Evolutionary conservation across 345 rosid species (phyloP).

Genomic region (Combretum micranthum): DNA sequence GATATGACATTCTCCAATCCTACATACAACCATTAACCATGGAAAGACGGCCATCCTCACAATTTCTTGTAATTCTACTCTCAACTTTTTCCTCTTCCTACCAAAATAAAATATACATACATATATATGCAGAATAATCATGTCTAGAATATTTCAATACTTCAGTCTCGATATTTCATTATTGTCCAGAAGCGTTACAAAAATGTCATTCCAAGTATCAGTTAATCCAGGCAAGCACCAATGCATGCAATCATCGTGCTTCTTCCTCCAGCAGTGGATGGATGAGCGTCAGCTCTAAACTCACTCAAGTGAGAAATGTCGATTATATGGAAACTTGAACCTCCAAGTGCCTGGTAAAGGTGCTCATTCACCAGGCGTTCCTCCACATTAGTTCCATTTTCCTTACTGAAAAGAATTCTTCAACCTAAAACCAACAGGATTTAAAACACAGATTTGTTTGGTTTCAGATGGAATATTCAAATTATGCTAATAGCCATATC

Average conservation of each 20-base stretch:
- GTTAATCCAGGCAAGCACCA: slow-evolving; percentile 96
- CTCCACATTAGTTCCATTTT: slow-evolving; percentile 78
- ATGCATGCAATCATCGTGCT: slow-evolving; percentile 89
- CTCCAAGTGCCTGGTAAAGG: slow-evolving; percentile 38
- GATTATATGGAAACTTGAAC: slow-evolving; percentile 53
- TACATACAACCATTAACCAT: background rate
- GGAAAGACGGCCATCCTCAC: background rate
- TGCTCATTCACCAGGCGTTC: slow-evolving; percentile 61
- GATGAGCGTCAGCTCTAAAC: slow-evolving; percentile 93
- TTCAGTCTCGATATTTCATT: slow-evolving; percentile 18
- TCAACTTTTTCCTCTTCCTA: no score
- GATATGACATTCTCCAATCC: no score
- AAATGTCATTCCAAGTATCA: slow-evolving; percentile 80
- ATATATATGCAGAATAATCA: no score
- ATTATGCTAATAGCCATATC: background rate
- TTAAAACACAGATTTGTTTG: background rate
- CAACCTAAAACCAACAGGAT: slow-evolving; percentile 33
- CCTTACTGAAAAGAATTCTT: slow-evolving; percentile 56
- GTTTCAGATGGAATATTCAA: background rate
- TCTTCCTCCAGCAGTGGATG: slow-evolving; percentile 81
- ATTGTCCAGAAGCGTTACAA: slow-evolving; percentile 26
- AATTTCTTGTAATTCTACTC: no score
- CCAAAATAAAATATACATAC: no score
- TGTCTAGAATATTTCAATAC: slow-evolving; percentile 3
- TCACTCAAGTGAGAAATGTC: slow-evolving; percentile 80